Base-by-base conservation (phyloP, 768 basidiomycete species). In the Xerocomellus chrysenteron region DNA sequence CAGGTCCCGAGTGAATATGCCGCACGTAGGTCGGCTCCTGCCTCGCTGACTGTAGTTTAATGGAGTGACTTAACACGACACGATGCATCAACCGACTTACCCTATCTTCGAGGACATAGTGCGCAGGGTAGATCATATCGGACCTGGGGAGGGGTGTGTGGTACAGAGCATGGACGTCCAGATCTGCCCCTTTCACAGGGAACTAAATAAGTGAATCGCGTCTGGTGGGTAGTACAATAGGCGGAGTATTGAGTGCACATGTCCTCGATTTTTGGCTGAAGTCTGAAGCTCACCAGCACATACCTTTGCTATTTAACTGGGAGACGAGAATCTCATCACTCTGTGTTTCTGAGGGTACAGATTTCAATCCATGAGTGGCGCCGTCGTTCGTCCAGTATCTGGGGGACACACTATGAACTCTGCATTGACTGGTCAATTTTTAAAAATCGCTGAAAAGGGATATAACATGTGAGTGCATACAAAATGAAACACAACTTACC, bases 251-350 rank as follows among this genome's bases (percentile, higher is more conserved):
- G 40, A 28, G 19, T 21, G 26, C 67, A 68, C 67, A 68, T 68
- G 52, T 55, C 21, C 21, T 55, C 36, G 54, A 56, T 44, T 26
- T 59, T 51, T 19, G 32, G 45, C 24, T 39, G 19, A 39, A 47
- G 32, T 56, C 51, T 39, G 19, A 39, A 47, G 32, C 52, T 49
- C 42, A 16, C 41, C 26, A 47, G 21, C 37, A 67, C 62, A 52
- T 59, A 62, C 59, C 52, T 56, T 53, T 41, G 37, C 26, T 57
- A 46, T 68, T 64, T 67, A 69, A 47, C 28, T 14, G 43, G 32
- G 28, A 49, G n/a, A 28, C 26, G 26, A 28, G 26, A 28, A 28
- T 5, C 5, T 13, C 48, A 41, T 33, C 13, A 10, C 46, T 56
- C 55, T 56, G 62, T 62, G 57, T 48, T 17, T 30, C 13, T 44